phyloP scores from a whole-genome alignment of 169 alveolate species.

The Plasmodium gonderi region DNA sequence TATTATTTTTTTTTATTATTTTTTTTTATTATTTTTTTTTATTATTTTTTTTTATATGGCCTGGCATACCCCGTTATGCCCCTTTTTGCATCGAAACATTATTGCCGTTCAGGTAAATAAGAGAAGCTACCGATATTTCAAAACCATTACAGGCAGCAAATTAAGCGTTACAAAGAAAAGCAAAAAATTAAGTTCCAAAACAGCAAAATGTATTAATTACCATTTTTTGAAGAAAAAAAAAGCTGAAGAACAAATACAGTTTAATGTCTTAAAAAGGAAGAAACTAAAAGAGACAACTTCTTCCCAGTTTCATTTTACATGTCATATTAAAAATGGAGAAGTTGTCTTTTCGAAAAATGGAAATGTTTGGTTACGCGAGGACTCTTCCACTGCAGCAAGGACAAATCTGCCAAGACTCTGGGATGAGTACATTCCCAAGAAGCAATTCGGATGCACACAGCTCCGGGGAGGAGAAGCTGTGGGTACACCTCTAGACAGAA shows the following conservation, averaged over 20 bases:
- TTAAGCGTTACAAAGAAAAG: slow-evolving; percentile 6
- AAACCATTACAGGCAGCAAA: background rate
- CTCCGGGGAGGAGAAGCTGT: too few relatives aligned
- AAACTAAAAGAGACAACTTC: slow-evolving; percentile 26
- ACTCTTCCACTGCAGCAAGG: background rate
- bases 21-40: background rate
- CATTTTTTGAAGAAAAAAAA: slow-evolving; percentile 24
- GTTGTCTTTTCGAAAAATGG: background rate
- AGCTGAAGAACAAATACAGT: slow-evolving; percentile 13
- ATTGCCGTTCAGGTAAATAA: background rate
- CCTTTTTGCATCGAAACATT: background rate
- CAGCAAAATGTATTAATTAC: slow-evolving; percentile 58
- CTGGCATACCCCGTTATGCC: background rate
- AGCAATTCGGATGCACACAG: too few relatives aligned
- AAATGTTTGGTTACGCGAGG: background rate
- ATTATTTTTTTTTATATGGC: background rate
- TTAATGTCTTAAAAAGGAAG: slow-evolving; percentile 25
- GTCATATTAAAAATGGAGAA: slow-evolving; percentile 42
- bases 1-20: too few relatives aligned
- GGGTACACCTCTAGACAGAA: too few relatives aligned
- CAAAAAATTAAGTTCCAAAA: slow-evolving; percentile 53
- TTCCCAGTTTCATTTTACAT: slow-evolving; percentile 40
- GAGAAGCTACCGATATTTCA: background rate
- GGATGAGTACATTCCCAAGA: too few relatives aligned
- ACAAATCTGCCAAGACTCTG: too few relatives aligned